A percentile compares a stretch with the other conserved stretches of the same genome.
These are phyloP conservation scores for Senecio squalidus DNA, from an alignment of 140 eudicot genomes.

Conservation along the genomic window DNA sequence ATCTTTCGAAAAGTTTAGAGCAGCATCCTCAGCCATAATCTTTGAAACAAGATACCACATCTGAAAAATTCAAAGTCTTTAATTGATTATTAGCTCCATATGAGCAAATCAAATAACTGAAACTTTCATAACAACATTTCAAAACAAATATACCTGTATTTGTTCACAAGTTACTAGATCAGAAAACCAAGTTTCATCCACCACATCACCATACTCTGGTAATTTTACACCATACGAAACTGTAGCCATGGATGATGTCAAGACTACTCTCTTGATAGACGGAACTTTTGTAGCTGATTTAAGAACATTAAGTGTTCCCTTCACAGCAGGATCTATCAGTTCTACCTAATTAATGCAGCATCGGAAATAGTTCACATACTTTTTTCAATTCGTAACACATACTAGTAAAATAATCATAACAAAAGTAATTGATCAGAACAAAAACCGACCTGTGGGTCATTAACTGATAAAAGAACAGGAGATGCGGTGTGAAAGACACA, in stretches of 20 bases:
- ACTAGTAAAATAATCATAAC: too few relatives aligned
- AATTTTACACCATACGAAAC: constrained; percentile 3
- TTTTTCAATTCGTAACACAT: too few relatives aligned
- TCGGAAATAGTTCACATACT: background rate
- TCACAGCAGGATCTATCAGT: constrained; percentile 36
- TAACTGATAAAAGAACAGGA: constrained; percentile 24
- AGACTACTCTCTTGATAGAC: constrained; percentile 33
- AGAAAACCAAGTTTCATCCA: constrained; percentile 48
- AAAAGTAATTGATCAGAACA: background rate
- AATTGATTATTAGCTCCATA: too few relatives aligned
- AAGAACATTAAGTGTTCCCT: too few relatives aligned
- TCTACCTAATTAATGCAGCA: constrained; percentile 1
- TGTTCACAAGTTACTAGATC: constrained; percentile 27
- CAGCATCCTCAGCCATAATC: constrained; percentile 48
- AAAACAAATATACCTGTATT: constrained; percentile 18
- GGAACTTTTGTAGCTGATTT: constrained; percentile 29
- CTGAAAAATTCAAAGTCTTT: constrained; percentile 10
- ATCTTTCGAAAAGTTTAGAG: constrained; percentile 38
- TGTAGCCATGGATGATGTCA: constrained; percentile 41
- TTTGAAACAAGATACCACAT: constrained; percentile 45
- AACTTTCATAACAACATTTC: too few relatives aligned
- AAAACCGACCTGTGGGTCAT: constrained; percentile 43
- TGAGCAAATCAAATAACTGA: too few relatives aligned
- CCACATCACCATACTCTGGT: constrained; percentile 18
- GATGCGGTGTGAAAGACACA: constrained; percentile 51